Conservation (phyloP, 768 basidiomycete genomes). For the Boletus tylopilopsis region DNA sequence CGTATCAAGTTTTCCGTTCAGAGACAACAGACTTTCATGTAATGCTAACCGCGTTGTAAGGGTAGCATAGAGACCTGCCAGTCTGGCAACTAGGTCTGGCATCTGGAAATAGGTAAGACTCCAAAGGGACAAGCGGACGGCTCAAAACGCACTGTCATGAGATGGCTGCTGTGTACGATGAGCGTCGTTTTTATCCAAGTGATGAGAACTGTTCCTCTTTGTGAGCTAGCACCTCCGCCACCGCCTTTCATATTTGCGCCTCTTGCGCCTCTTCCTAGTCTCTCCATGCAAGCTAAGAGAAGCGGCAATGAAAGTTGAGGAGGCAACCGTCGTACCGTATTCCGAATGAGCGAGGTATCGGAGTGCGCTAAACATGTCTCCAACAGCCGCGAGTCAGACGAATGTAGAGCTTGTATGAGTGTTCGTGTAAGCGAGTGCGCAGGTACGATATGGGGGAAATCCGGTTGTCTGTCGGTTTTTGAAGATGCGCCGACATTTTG, state of each 20-base stretch:
- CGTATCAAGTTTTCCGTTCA: conserved; percentile 90
- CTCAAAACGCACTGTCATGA: conserved; percentile 80
- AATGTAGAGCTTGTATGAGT: conserved; percentile 94
- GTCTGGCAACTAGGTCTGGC: conserved; percentile 84
- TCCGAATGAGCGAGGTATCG: conserved; percentile 73
- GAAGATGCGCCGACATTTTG: conserved; percentile 35
- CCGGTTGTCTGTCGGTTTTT: conserved; percentile 14
- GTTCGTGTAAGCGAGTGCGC: conserved; percentile 89
- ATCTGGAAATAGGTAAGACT: conserved; percentile 49
- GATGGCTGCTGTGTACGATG: conserved; percentile 80
- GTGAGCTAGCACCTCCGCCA: conserved; percentile 75
- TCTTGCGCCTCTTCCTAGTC: conserved; percentile 72
- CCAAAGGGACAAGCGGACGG: not conserved
- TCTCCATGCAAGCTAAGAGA: conserved; percentile 84
- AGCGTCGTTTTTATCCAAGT: conserved; percentile 82
- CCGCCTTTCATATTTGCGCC: conserved; percentile 73
- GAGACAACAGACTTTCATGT: conserved; percentile 78
- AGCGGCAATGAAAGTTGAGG: conserved; percentile 84
- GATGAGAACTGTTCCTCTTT: conserved; percentile 65
- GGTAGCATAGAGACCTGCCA: conserved; percentile 80
- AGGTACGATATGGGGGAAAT: conserved; percentile 49
- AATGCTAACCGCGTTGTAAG: conserved; percentile 75
- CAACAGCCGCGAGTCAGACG: conserved; percentile 82
- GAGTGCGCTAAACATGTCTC: conserved; percentile 87
- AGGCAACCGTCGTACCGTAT: conserved; percentile 84